These are phyloP conservation scores for Penicillium bovifimosum DNA, from an alignment of 495 filamentous ascomycete genomes.

Conservation along the genomic window DNA sequence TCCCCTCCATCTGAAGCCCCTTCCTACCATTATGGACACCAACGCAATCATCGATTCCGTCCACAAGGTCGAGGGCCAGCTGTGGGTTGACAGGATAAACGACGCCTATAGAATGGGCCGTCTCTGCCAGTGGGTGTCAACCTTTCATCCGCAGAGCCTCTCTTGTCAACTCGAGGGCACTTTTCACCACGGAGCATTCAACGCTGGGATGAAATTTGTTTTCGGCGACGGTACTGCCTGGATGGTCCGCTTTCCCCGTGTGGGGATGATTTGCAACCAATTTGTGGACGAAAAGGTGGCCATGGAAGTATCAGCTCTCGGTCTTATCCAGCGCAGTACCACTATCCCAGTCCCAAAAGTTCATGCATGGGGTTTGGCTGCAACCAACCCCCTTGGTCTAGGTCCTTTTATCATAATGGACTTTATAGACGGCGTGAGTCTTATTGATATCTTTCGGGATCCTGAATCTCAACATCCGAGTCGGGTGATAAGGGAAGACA, in stretches of 20 bases:
- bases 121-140: conserved; percentile 35
- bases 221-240: neutral
- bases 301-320: conserved; percentile 37
- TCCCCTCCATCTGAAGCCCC: too few relatives aligned
- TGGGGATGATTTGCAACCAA: neutral
- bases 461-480: conserved; percentile 1
- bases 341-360: conserved; percentile 40
- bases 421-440: conserved; percentile 34
- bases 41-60: conserved; percentile 22
- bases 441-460: conserved; percentile 19
- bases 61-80: conserved; percentile 17
- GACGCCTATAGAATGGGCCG: conserved; percentile 23
- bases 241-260: neutral
- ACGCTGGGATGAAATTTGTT: neutral
- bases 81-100: conserved; percentile 36
- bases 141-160: conserved; percentile 31
- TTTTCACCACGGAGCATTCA: conserved; percentile 26
- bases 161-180: conserved; percentile 28
- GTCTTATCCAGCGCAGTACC: conserved; percentile 31
- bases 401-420: conserved; percentile 46
- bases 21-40: conserved; percentile 28
- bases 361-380: conserved; percentile 32
- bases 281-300: conserved; percentile 34
- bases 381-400: conserved; percentile 30
- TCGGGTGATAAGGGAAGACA: conserved; percentile 22